A percentile compares a stretch with the other conserved stretches of the same genome.
Evolutionary conservation across 2,329 filamentous ascomycete genomes (phyloP).

Genomic region (Sporothrix inflata): DNA sequence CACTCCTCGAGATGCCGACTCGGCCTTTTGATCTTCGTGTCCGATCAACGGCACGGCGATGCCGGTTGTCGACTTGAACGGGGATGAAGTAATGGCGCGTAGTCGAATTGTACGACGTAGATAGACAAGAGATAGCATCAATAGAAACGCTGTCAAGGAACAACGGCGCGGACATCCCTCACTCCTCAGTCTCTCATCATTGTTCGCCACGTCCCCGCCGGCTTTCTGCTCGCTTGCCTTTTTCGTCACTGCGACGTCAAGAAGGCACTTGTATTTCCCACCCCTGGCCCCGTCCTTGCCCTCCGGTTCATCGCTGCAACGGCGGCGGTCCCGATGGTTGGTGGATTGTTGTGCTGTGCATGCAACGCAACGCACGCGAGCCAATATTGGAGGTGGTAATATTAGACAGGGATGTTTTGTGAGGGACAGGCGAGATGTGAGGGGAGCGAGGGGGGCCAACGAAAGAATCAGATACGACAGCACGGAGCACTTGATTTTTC

Average conservation of each 20-base stretch:
- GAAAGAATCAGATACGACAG: not conserved
- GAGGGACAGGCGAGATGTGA: not conserved
- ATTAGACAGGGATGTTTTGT: not conserved
- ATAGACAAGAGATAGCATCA: not conserved
- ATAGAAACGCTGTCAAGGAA: not conserved
- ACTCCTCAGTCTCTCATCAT: not conserved
- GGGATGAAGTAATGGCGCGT: not conserved
- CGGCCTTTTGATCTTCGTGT: not conserved
- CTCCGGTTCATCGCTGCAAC: not conserved
- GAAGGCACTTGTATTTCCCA: not conserved
- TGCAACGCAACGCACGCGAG: slow-evolving; percentile 15
- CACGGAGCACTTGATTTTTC: not conserved
- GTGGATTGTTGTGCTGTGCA: not conserved
- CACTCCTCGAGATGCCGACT: not conserved
- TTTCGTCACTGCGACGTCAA: not conserved
- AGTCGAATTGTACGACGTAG: not conserved
- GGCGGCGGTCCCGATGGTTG: slow-evolving; percentile 5
- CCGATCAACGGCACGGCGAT: not conserved
- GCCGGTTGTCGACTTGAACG: slow-evolving; percentile 4
- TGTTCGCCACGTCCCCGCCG: not conserved
- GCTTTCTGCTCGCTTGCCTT: not conserved
- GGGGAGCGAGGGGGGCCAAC: too few relatives aligned
- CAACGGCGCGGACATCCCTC: not conserved
- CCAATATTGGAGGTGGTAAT: slow-evolving; percentile 9
- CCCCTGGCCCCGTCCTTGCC: not conserved